Evolutionary conservation across 2,329 filamentous ascomycete genomes (phyloP).

Genomic region (Lecanoromycetidae sp.): DNA sequence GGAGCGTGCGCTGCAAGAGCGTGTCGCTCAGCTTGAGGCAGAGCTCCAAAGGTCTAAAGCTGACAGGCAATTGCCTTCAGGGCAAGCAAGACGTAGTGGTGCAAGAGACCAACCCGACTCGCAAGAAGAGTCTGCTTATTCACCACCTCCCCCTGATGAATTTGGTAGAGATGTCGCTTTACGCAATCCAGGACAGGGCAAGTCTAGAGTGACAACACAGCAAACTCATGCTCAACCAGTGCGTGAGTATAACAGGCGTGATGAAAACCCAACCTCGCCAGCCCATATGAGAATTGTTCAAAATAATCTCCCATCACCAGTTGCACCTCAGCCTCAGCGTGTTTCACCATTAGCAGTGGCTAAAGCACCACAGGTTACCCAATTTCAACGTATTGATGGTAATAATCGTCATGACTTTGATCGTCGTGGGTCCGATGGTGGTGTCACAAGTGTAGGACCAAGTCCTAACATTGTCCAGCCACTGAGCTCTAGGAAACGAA

Average conservation of each 20-base stretch:
- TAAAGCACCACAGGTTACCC: slow-evolving; percentile 42
- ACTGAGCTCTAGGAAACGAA: slow-evolving; percentile 41
- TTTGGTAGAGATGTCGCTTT: slow-evolving; percentile 21
- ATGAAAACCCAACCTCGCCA: slow-evolving; percentile 20
- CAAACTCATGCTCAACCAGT: background rate
- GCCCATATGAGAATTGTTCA: slow-evolving; percentile 52
- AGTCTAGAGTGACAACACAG: background rate
- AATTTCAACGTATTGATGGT: slow-evolving; percentile 28
- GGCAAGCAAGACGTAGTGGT: background rate
- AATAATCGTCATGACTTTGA: slow-evolving; percentile 3
- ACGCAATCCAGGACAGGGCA: slow-evolving; percentile 40
- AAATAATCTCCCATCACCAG: slow-evolving; percentile 59
- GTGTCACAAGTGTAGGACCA: slow-evolving; percentile 24
- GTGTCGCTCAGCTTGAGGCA: slow-evolving; percentile 17
- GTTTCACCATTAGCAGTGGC: slow-evolving; percentile 46
- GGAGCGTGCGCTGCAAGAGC: slow-evolving; percentile 4
- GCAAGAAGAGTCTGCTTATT: slow-evolving; percentile 10
- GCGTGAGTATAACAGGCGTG: slow-evolving; percentile 4
- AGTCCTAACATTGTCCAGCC: slow-evolving; percentile 34
- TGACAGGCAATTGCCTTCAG: slow-evolving; percentile 1
- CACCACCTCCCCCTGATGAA: slow-evolving; percentile 10
- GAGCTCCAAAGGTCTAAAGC: slow-evolving; percentile 8
- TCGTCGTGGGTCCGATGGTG: slow-evolving; percentile 19
- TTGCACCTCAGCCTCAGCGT: slow-evolving; percentile 65
- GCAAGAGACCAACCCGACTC: slow-evolving; percentile 5